Base-by-base conservation (phyloP, 2,329 filamentous ascomycete species). In the Pseudodiploospora longispora region DNA sequence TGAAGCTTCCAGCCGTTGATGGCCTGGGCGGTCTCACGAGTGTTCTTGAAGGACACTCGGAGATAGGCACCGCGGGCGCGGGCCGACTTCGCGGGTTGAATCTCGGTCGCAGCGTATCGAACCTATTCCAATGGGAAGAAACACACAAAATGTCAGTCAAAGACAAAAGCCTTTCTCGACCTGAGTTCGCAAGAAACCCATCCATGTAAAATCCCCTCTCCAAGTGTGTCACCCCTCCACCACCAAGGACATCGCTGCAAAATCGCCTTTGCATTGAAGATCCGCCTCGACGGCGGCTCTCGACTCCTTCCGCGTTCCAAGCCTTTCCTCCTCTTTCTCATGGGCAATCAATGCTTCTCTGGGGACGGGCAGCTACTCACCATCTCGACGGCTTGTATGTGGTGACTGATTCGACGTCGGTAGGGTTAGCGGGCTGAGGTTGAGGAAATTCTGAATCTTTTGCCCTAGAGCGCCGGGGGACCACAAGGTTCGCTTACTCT, bases 21-120 rank as follows among this genome's bases (percentile, higher is more conserved):
- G 65, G 90, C 90, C 80, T 97, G 93, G 57, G 94, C 93, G 59
- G 91, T 96, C 81, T 98, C 94, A 68, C 93, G 89, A 70, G 93
- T 98, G 85, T 98, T 98, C 85, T 98, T 98, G 87, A 96, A 98
- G 63, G 87, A 95, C 63, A 97, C 91, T 70, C 93, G 89, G 65
- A 98, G 87, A 82, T 97, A 98, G 71, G 90, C 89, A 74, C 94
- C 93, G 75, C 93, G 90, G 69, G 91, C 86, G 78, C 91, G 88
- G 74, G 93, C 93, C 76, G 87, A 95, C 82, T 95, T 96, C 62
- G 83, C 80, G 72, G 83, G 75, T 64, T 85, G 78, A 70, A 94
- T 91, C 70, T 89, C 80, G 67, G 83, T 87, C 69, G 86, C 86
- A 74, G 88, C 88, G 89, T 96, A 96, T 75, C 90, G 88, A 80